Conservation (phyloP, 108 stramenopile genomes). For the Cyclostephanos tholiformis region DNA sequence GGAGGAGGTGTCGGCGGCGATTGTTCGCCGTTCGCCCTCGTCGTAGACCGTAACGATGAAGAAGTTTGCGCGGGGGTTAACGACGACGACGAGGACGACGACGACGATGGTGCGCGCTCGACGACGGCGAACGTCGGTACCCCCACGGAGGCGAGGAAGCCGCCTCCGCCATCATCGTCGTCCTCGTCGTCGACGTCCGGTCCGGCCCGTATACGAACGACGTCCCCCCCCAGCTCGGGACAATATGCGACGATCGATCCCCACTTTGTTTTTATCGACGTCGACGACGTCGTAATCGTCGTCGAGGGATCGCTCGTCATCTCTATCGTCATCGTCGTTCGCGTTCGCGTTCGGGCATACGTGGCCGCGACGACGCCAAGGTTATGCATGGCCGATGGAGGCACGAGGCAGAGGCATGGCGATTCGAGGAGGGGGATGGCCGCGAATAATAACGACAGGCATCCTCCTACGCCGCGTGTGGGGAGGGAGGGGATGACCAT, state of each 20-base stretch:
- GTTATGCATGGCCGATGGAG: too few species aligned
- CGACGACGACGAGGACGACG: not conserved
- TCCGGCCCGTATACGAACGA: conserved; percentile 39
- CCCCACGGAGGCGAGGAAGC: conserved; percentile 53
- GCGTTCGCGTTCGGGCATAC: too few species aligned
- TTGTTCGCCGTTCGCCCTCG: not conserved
- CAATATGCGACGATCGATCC: conserved; percentile 22
- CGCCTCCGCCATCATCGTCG: conserved; percentile 26
- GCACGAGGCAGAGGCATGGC: too few species aligned
- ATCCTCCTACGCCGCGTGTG: too few species aligned
- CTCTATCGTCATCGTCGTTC: too few species aligned
- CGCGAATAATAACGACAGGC: too few species aligned
- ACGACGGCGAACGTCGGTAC: conserved; percentile 71
- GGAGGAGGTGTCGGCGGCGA: not conserved
- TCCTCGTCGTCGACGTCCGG: conserved; percentile 32
- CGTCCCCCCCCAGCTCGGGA: conserved; percentile 42
- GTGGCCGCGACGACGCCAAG: too few species aligned
- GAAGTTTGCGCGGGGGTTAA: too few species aligned
- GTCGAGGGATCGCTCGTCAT: not conserved
- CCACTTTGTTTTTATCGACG: not conserved
- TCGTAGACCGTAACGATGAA: too few species aligned
- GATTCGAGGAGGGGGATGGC: too few species aligned
- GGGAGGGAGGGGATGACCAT: too few species aligned
- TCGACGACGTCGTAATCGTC: not conserved
- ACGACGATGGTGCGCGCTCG: not conserved